Evolutionary conservation across 1,284 basidiomycete species (phyloP).

Genomic region (Vanrija pseudolonga): DNA sequence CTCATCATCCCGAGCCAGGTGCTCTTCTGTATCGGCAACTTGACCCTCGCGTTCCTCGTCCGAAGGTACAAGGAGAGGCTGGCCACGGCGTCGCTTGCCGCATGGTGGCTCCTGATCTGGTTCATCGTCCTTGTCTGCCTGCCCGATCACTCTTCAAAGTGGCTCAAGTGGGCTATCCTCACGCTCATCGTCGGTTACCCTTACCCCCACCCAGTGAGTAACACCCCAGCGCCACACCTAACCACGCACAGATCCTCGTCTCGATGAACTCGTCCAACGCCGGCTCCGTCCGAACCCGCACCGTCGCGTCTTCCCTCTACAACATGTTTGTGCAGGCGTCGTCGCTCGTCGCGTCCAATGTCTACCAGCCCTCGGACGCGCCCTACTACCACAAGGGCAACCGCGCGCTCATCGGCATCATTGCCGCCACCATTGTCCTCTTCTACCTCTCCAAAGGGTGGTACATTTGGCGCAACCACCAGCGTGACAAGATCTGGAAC

Average conservation of each 20-base stretch:
- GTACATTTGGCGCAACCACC: slow-evolving; percentile 27
- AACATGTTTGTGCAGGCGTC: slow-evolving; percentile 39
- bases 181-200: slow-evolving; percentile 18
- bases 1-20: slow-evolving; percentile 36
- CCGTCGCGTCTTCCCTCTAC: slow-evolving; percentile 32
- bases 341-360: slow-evolving; percentile 33
- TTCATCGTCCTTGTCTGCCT: slow-evolving; percentile 23
- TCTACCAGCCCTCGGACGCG: slow-evolving; percentile 30
- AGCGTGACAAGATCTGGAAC: slow-evolving; percentile 30
- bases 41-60: slow-evolving; percentile 26
- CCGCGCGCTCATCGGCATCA: slow-evolving; percentile 28
- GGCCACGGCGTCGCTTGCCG: slow-evolving; percentile 12
- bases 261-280: slow-evolving; percentile 28
- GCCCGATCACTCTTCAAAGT: slow-evolving; percentile 12
- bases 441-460: slow-evolving; percentile 24
- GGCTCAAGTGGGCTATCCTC: slow-evolving; percentile 16
- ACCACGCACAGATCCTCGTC: slow-evolving; percentile 16
- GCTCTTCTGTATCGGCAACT: slow-evolving; percentile 35
- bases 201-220: slow-evolving; percentile 22
- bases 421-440: slow-evolving; percentile 17
- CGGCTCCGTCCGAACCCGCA: slow-evolving; percentile 32
- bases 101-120: slow-evolving; percentile 32
- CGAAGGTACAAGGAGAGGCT: slow-evolving; percentile 30
- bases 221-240: too few species aligned
- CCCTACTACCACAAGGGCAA: slow-evolving; percentile 38